Base-by-base conservation (phyloP, 1,139 yeast species). In the Taiozyma sp. region DNA sequence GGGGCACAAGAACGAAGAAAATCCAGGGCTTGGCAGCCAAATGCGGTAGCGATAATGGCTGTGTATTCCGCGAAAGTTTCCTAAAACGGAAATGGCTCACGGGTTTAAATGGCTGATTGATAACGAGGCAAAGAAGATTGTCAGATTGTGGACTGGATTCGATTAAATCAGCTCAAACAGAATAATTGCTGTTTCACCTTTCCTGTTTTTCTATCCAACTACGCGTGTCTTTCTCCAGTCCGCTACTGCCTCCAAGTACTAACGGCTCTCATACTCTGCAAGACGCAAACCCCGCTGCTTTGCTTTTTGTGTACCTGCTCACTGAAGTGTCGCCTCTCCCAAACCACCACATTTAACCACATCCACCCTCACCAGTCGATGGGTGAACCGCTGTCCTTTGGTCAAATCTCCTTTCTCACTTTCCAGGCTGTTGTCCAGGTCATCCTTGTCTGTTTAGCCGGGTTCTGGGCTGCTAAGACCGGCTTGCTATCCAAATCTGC, bases 391-490 rank as follows among this genome's bases (percentile, higher is more conserved):
- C 48, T 62, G 27, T 62, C 65, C 3, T 54, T 69, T 47, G 39
- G 51, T 12, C 66, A 67, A 49, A 62, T 71, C 27, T 71, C 89
- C 23, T 78, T 80, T 57, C 71, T 84, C 52, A 86, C 91, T 0
- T 83, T 86, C 60, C 85, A 86, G 67, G 89, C 91, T 1, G 88
- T 85, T 19, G 67, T 84, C 48, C 87, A 85, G 65, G 91, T 85
- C 54, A 87, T 85, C 43, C 72, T 85, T 44, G 80, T 86, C 34
- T 81, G 90, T 58, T 66, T 83, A 44, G 81, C 87, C 2, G 93
- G 93, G 12, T 86, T 82, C 60, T 70, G 84, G 68, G 83, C 87
- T 41, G 87, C 91, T 14, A 76, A 75, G 57, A 64, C 80, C 2
- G 88, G 88, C 1, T 65, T 84, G 44, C 71, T 86, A 48, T 80